Conservation (phyloP, 2,329 filamentous ascomycete genomes). For the Fusarium mundagurra region DNA sequence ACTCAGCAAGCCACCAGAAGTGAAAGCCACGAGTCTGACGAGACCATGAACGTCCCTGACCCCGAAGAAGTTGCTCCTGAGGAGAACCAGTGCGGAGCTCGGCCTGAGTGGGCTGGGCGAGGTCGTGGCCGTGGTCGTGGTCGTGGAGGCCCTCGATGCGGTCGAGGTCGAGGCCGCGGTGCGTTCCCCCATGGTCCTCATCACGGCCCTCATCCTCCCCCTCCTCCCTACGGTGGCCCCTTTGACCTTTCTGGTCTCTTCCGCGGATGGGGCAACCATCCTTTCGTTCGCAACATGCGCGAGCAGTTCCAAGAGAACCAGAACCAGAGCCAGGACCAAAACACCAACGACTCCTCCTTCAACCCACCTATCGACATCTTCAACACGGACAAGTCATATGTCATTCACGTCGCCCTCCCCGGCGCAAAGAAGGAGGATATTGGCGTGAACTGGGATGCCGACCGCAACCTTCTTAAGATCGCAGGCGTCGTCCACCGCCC, state of each 20-base stretch:
- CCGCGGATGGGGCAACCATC: constrained; percentile 53
- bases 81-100: constrained; percentile 41
- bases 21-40: constrained; percentile 50
- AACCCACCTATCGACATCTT: constrained; percentile 79
- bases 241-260: constrained; percentile 55
- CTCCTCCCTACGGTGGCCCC: constrained; percentile 29
- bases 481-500: constrained; percentile 79
- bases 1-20: constrained; percentile 33
- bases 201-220: constrained; percentile 31
- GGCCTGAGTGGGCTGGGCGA: constrained; percentile 35
- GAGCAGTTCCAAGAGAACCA: constrained; percentile 45
- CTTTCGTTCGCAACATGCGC: constrained; percentile 54
- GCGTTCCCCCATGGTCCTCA: constrained; percentile 29
- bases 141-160: constrained; percentile 32
- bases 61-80: constrained; percentile 48
- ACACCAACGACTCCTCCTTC: constrained; percentile 62
- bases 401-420: constrained; percentile 80
- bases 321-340: constrained; percentile 13
- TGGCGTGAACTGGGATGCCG: constrained; percentile 78
- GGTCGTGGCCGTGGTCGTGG: constrained; percentile 36
- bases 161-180: constrained; percentile 36
- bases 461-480: constrained; percentile 71
- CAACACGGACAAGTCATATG: constrained; percentile 70
- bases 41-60: constrained; percentile 47
- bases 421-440: constrained; percentile 84